A percentile compares a stretch with the other conserved stretches of the same genome.
phyloP scores from a whole-genome alignment of 2,329 filamentous ascomycete species.

The Aspergillus fructus region DNA sequence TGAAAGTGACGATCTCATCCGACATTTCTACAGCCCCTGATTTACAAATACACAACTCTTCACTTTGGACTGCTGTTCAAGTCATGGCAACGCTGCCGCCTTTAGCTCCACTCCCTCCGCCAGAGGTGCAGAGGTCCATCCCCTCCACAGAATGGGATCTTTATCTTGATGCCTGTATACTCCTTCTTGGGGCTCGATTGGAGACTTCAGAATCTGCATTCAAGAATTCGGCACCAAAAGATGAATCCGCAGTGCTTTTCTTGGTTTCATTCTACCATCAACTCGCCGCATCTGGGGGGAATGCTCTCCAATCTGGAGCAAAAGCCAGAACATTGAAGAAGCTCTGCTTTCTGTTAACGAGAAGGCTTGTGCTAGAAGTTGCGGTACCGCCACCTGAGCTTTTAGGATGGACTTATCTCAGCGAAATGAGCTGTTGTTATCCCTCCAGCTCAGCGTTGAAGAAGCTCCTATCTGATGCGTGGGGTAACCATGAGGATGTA shows the following conservation, averaged over 20 bases:
- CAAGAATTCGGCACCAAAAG: conserved; percentile 47
- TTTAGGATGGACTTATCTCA: conserved; percentile 66
- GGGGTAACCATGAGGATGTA: conserved; percentile 34
- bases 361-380: conserved; percentile 54
- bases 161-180: conserved; percentile 74
- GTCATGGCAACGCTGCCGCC: conserved; percentile 60
- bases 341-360: conserved; percentile 63
- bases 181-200: conserved; percentile 66
- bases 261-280: conserved; percentile 66
- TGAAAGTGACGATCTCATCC: neutral
- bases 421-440: conserved; percentile 67
- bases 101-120: conserved; percentile 74
- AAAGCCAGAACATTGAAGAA: conserved; percentile 58
- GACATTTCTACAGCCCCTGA: neutral
- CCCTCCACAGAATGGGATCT: conserved; percentile 71
- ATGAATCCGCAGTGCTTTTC: conserved; percentile 63
- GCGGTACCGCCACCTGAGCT: conserved; percentile 49
- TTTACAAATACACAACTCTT: neutral
- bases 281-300: conserved; percentile 40
- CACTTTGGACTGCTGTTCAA: conserved; percentile 22
- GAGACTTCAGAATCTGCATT: conserved; percentile 60
- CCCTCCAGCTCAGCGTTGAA: conserved; percentile 60
- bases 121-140: conserved; percentile 65
- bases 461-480: conserved; percentile 52
- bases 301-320: conserved; percentile 26